Conservation (phyloP, 139 green algal genomes). For the Pseudopediastrum boryanum region DNA sequence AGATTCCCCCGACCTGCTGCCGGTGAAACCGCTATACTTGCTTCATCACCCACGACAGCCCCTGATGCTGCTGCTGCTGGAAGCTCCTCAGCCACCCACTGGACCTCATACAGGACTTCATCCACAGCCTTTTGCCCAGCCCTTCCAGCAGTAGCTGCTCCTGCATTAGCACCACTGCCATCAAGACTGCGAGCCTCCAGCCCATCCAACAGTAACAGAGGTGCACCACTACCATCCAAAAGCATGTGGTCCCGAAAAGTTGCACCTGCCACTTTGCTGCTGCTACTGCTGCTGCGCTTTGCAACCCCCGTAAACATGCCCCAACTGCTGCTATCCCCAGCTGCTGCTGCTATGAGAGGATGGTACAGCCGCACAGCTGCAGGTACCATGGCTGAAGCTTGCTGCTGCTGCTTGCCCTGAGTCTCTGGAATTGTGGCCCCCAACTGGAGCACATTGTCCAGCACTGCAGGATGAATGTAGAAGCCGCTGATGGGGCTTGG, state of each 20-base stretch:
- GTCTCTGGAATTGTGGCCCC: constrained; percentile 54
- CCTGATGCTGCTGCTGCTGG: background rate
- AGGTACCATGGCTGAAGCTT: constrained; percentile 51
- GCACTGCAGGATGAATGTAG: constrained; percentile 48
- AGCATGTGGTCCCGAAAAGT: constrained; percentile 46
- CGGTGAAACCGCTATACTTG: background rate
- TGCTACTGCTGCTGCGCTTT: constrained; percentile 21
- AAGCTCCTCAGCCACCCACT: constrained; percentile 28
- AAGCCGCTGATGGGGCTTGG: constrained; percentile 29
- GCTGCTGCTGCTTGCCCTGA: background rate
- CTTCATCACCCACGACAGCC: background rate
- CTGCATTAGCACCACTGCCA: background rate
- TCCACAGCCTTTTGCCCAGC: background rate
- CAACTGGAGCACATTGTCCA: constrained; percentile 62
- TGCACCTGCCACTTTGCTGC: background rate
- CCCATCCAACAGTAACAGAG: constrained; percentile 51
- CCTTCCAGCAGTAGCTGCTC: constrained; percentile 2
- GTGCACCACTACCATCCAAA: constrained; percentile 14
- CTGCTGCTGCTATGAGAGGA: background rate
- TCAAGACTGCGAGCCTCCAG: constrained; percentile 54
- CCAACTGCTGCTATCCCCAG: too few species aligned
- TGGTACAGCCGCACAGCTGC: constrained; percentile 45
- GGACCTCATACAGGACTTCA: constrained; percentile 40
- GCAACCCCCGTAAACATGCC: too few species aligned
- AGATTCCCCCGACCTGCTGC: background rate